Percentiles rank a stretch among this genome's conserved stretches.
phyloP scores from a whole-genome alignment of 768 basidiomycete genomes.

The Mycena galopus region DNA sequence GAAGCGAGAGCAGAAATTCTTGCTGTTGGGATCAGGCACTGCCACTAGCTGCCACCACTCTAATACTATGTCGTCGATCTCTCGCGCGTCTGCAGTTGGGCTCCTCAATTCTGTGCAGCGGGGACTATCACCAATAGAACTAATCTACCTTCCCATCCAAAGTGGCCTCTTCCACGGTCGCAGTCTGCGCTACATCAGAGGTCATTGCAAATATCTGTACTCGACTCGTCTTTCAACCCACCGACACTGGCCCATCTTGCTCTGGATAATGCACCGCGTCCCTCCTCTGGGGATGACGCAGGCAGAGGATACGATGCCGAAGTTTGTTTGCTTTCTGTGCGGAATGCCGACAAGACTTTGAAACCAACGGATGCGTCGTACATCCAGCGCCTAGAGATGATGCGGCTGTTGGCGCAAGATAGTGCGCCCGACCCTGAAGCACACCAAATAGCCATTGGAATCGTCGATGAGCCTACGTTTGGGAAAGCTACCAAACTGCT shows the following conservation, averaged over 20 bases:
- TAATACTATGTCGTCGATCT: constrained; percentile 26
- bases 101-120: constrained; percentile 58
- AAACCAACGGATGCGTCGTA: constrained; percentile 80
- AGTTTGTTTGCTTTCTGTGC: constrained; percentile 84
- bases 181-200: constrained; percentile 15
- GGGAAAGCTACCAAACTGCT: constrained; percentile 78
- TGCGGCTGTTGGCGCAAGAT: constrained; percentile 73
- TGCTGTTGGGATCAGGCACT: background rate
- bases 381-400: constrained; percentile 90
- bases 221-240: constrained; percentile 95
- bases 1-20: background rate
- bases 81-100: constrained; percentile 16
- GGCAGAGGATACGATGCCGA: constrained; percentile 72
- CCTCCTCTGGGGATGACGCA: constrained; percentile 25
- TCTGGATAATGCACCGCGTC: constrained; percentile 66
- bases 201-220: constrained; percentile 71
- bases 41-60: too few species aligned
- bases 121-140: constrained; percentile 63
- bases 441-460: constrained; percentile 72
- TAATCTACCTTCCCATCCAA: constrained; percentile 72
- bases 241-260: constrained; percentile 89
- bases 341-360: constrained; percentile 87
- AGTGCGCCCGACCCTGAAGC: constrained; percentile 37
- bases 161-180: constrained; percentile 71
- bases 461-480: constrained; percentile 91